Percentiles rank a stretch among this genome's conserved stretches.
phyloP scores from a whole-genome alignment of 1,284 basidiomycete species.

The Chondrostereum purpureum region DNA sequence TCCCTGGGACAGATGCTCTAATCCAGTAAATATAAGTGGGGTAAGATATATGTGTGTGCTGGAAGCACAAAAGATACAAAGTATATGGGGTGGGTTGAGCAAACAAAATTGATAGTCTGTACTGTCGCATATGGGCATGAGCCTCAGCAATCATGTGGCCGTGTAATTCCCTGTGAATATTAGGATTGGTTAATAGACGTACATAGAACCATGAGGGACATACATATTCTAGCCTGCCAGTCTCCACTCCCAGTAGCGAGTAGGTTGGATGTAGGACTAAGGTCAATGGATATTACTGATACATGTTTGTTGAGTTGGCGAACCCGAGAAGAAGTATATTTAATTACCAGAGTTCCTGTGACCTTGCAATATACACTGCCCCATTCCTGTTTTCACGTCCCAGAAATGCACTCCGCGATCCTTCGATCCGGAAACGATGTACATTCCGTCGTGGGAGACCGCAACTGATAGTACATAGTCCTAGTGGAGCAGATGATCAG shows the following conservation, averaged over 20 bases:
- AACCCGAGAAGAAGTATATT: slow-evolving; percentile 1
- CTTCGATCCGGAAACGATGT: slow-evolving; percentile 88
- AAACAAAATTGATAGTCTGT: too few species aligned
- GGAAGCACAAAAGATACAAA: too few species aligned
- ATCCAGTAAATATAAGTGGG: too few species aligned
- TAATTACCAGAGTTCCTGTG: slow-evolving; percentile 78
- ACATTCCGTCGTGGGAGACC: slow-evolving; percentile 79
- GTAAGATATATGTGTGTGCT: too few species aligned
- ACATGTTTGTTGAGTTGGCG: slow-evolving; percentile 4
- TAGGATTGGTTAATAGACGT: background rate
- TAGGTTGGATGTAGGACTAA: slow-evolving; percentile 68
- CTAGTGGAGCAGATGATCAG: slow-evolving; percentile 24
- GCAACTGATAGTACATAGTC: slow-evolving; percentile 79
- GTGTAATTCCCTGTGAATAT: slow-evolving; percentile 11
- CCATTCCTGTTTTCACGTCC: slow-evolving; percentile 70
- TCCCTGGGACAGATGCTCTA: too few species aligned
- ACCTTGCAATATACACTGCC: slow-evolving; percentile 82
- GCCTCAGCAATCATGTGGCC: background rate
- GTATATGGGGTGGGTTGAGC: too few species aligned
- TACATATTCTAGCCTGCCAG: slow-evolving; percentile 77
- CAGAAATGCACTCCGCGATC: slow-evolving; percentile 88
- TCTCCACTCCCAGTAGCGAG: slow-evolving; percentile 87
- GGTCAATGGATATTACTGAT: slow-evolving; percentile 78
- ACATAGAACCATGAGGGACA: slow-evolving; percentile 12
- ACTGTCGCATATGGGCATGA: too few species aligned